Evolutionary conservation across 225 moss, liverwort and hornwort species (phyloP).

Genomic region (Ulota crispa): DNA sequence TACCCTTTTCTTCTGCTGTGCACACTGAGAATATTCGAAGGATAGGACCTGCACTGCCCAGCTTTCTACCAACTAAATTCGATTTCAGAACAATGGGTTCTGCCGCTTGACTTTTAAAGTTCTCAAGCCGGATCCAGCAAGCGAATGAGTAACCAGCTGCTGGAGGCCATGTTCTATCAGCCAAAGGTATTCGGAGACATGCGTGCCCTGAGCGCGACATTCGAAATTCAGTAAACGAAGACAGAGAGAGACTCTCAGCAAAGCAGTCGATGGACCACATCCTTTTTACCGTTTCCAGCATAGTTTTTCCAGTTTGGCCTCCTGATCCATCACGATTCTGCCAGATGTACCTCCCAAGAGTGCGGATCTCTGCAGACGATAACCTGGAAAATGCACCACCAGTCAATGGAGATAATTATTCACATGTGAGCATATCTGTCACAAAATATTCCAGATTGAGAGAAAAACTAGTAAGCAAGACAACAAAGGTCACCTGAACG

Average conservation of each 20-base stretch:
- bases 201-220: conserved; percentile 78
- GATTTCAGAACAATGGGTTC: conserved; percentile 28
- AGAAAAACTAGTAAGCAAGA: conserved; percentile 7
- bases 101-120: conserved; percentile 40
- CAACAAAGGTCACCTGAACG: conserved; percentile 68
- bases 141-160: conserved; percentile 93
- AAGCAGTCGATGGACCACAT: conserved; percentile 73
- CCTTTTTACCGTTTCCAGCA: conserved; percentile 75
- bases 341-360: conserved; percentile 85
- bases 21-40: conserved; percentile 85
- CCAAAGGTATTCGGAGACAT: conserved; percentile 75
- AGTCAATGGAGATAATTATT: conserved; percentile 15
- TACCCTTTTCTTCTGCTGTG: conserved; percentile 77
- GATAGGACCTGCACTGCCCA: conserved; percentile 39
- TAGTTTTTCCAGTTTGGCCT: conserved; percentile 53
- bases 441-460: background rate
- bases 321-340: conserved; percentile 76
- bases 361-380: conserved; percentile 77
- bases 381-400: conserved; percentile 60
- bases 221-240: conserved; percentile 85
- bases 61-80: conserved; percentile 41
- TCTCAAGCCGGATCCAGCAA: conserved; percentile 88
- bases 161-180: conserved; percentile 96
- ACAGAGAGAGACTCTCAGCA: conserved; percentile 76
- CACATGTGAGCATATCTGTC: background rate